These are phyloP conservation scores for Boletales sp. DNA, from an alignment of 768 basidiomycete species.

Conservation along the genomic window DNA sequence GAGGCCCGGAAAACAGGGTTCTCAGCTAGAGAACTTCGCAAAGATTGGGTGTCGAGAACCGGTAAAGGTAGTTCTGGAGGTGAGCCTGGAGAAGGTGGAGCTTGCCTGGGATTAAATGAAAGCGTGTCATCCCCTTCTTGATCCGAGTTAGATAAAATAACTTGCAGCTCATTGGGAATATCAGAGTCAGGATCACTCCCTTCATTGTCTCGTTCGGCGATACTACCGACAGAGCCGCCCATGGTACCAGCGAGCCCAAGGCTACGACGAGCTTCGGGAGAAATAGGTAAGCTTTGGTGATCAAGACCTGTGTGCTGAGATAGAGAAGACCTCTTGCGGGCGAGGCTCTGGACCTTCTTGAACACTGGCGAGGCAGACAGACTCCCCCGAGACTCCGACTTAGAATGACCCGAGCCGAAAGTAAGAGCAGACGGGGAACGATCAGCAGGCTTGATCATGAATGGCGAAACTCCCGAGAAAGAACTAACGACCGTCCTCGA, in stretches of 20 bases:
- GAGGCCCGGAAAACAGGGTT: conserved; percentile 42
- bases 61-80: conserved; percentile 44
- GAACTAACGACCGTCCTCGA: conserved; percentile 20
- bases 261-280: conserved; percentile 49
- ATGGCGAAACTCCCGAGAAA: conserved; percentile 25
- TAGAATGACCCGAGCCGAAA: conserved; percentile 35
- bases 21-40: conserved; percentile 16
- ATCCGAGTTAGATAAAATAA: conserved; percentile 48
- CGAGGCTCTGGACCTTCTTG: conserved; percentile 25
- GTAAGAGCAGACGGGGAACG: conserved; percentile 33
- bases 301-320: conserved; percentile 11
- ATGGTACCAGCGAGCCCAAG: conserved; percentile 67
- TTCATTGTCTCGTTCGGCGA: conserved; percentile 44
- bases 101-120: conserved; percentile 21
- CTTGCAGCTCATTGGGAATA: conserved; percentile 75
- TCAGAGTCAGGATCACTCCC: conserved; percentile 70
- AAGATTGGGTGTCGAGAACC: conserved; percentile 5
- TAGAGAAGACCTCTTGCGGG: conserved; percentile 25
- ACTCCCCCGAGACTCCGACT: conserved; percentile 22
- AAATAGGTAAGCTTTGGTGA: conserved; percentile 36
- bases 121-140: conserved; percentile 41
- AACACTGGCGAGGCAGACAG: conserved; percentile 33
- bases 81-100: conserved; percentile 37
- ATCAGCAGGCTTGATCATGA: conserved; percentile 17
- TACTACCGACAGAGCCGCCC: conserved; percentile 55